phyloP scores from a whole-genome alignment of 2,329 filamentous ascomycete species.

The Diaporthe citrichinensis region DNA sequence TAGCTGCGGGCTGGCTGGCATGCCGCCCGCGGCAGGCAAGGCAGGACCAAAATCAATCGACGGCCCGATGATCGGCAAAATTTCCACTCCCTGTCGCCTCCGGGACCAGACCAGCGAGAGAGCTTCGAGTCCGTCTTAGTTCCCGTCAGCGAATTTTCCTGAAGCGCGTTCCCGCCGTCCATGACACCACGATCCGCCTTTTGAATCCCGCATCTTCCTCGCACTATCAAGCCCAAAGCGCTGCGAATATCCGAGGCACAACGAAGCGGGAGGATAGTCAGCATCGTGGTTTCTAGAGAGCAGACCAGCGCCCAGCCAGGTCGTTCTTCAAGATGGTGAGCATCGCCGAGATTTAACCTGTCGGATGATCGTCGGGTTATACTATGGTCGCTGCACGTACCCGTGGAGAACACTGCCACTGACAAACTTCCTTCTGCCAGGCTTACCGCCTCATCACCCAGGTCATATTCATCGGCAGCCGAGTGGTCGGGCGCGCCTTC shows the following conservation, averaged over 20 bases:
- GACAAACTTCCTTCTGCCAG: slow-evolving; percentile 59
- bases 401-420: slow-evolving; percentile 3
- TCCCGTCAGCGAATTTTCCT: slow-evolving; percentile 34
- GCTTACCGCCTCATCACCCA: slow-evolving; percentile 95
- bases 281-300: not conserved
- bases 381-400: not conserved
- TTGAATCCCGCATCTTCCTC: not conserved
- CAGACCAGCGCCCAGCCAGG: slow-evolving; percentile 3
- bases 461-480: slow-evolving; percentile 90
- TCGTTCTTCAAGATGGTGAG: slow-evolving; percentile 33
- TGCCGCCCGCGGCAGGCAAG: slow-evolving; percentile 30
- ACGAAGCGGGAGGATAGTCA: not conserved
- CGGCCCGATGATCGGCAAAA: slow-evolving; percentile 42
- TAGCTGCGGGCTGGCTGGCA: not conserved
- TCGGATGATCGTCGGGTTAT: not conserved
- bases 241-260: not conserved
- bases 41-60: not conserved
- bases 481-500: slow-evolving; percentile 94
- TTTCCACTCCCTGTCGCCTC: slow-evolving; percentile 38
- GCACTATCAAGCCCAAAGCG: not conserved
- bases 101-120: slow-evolving; percentile 8
- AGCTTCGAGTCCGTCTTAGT: slow-evolving; percentile 30
- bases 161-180: slow-evolving; percentile 4
- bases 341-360: not conserved
- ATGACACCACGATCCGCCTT: slow-evolving; percentile 25